Conservation (phyloP, 441 rosid genomes). For the Populus tomentosa region DNA sequence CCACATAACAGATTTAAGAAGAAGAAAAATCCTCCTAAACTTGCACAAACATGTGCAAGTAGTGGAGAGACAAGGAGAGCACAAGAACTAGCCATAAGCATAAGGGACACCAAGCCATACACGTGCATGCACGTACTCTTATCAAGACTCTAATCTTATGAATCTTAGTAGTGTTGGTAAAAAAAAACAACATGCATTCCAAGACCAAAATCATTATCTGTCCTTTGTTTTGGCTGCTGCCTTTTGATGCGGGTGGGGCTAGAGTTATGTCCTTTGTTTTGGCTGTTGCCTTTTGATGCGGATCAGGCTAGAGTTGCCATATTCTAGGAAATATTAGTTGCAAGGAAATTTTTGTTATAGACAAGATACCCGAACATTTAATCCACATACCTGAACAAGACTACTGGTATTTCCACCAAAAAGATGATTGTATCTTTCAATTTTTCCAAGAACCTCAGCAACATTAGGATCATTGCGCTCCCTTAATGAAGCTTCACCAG, state of each 20-base stretch:
- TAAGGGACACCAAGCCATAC: background rate
- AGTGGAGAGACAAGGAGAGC: background rate
- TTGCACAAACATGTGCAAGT: background rate
- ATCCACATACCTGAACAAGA: slow-evolving; percentile 51
- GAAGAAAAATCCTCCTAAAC: background rate
- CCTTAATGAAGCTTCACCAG: slow-evolving; percentile 51
- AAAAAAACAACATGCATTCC: background rate
- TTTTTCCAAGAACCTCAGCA: slow-evolving; percentile 41
- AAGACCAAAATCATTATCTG: background rate
- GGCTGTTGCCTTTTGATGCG: too few relatives aligned
- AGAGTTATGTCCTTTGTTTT: too few relatives aligned
- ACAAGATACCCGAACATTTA: background rate
- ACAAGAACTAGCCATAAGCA: background rate
- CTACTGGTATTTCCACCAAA: slow-evolving; percentile 55
- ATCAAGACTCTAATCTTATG: too few relatives aligned
- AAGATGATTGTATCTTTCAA: slow-evolving; percentile 65
- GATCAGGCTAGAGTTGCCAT: background rate
- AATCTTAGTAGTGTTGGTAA: background rate
- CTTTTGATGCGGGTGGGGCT: background rate
- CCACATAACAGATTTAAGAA: background rate
- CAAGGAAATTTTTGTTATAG: background rate
- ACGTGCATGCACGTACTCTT: too few relatives aligned
- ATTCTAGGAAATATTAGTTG: background rate
- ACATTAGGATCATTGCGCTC: slow-evolving; percentile 38
- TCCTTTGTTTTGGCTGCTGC: background rate